These are phyloP conservation scores for Phytophthora cactorum DNA, from an alignment of 352 stramenopile species.

Conservation along the genomic window DNA sequence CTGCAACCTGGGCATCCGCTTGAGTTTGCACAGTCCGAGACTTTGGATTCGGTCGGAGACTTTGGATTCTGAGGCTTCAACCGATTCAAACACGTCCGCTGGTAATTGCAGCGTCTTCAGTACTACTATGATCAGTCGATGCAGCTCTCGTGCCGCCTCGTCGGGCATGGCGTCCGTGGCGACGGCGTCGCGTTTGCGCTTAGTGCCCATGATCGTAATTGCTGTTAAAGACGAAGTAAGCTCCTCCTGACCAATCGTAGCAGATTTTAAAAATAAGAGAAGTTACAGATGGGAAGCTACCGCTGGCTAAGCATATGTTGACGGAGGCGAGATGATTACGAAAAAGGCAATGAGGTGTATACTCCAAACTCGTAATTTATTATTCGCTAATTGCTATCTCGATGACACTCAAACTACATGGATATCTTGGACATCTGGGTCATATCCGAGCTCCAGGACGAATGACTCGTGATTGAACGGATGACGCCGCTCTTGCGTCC, in stretches of 20 bases:
- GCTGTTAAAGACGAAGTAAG: conserved; percentile 11
- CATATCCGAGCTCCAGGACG: conserved; percentile 36
- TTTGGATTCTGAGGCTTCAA: neutral
- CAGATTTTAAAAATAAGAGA: conserved; percentile 1
- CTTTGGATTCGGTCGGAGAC: conserved; percentile 14
- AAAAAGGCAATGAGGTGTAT: neutral
- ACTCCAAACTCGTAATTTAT: conserved; percentile 32
- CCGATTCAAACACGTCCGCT: conserved; percentile 13
- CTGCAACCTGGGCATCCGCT: conserved; percentile 30
- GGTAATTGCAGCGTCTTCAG: conserved; percentile 23
- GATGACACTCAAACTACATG: conserved; percentile 12
- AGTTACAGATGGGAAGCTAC: conserved; percentile 4
- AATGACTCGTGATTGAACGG: conserved; percentile 30
- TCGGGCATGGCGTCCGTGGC: conserved; percentile 13
- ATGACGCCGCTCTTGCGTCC: conserved; percentile 37
- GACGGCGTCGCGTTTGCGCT: conserved; percentile 33
- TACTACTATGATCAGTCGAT: conserved; percentile 14
- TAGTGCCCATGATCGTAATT: conserved; percentile 24
- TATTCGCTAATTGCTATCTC: conserved; percentile 23
- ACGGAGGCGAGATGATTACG: neutral
- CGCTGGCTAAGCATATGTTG: conserved; percentile 9
- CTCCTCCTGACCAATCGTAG: conserved; percentile 15
- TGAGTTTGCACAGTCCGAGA: conserved; percentile 31
- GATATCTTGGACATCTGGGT: conserved; percentile 31
- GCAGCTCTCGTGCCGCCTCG: conserved; percentile 20